Base-by-base conservation (phyloP, 345 rosid species). In the Camelina neglecta region DNA sequence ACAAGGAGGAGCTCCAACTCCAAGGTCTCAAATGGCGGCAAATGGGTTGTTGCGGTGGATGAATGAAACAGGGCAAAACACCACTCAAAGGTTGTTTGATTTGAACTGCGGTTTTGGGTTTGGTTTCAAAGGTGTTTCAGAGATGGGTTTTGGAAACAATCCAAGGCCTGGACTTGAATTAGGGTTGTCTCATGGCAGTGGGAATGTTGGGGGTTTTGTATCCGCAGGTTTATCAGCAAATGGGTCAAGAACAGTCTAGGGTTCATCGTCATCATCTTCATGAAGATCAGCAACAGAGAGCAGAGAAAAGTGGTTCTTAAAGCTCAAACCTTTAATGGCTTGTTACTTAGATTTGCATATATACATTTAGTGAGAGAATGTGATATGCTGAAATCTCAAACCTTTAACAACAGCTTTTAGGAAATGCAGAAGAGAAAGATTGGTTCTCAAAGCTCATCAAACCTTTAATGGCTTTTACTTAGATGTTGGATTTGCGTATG, bases 341-440 rank as follows among this genome's bases (percentile, higher is more conserved):
- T 35, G 21, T 59, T 18, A 69, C 8, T 71, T 71, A 70, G 74
- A 20, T 58, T 47, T 71, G 47, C 57, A 58, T 58, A 58, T 54
- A 60, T 18, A 47, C 15, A 62, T 24, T 18, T 41, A 57, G 65
- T 44, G 26, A 24, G 55, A 31, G 33, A 69, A 26, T 44, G 21
- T 45, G 65, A 69, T 69, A 55, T 29, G 75, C n/a, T 71, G 58
- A 39, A 59, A 33, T 48, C 67, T 71, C 59, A 47, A 47, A 65
- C 36, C 36, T 58, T 42, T 6, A 18, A 18, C 18, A 31, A 45
- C 59, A 59, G 47, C 66, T 58, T 69, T 18, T 18, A 0, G 18
- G 18, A 18, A 18, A 18, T 18, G 18, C 18, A 31, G 35, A 5
- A 31, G 55, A 21, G 31, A 53, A 53, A 3, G 23, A 4, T 53